Evolutionary conservation across 73 alveolate genomes (phyloP), one percentile per base, ranked within the genome.

Genomic region (Paramecium caudatum): DNA sequence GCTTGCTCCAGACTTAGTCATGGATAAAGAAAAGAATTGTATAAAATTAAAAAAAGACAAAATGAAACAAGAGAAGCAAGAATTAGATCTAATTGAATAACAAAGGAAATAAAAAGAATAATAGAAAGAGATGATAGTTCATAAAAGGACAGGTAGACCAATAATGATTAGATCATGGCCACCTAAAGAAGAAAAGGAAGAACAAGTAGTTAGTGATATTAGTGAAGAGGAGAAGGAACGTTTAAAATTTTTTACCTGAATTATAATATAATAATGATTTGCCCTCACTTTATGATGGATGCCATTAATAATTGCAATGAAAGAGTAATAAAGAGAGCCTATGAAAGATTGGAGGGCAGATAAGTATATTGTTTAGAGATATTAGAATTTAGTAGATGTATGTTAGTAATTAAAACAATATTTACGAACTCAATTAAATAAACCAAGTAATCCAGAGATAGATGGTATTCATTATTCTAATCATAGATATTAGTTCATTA

Each of bases 81-180:
- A 68, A 68, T n/a, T 25, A 37, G 84, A 68, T 68, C 13, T 34
- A 25, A 37, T 34, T 4, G 61, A 68, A 43, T 17, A 25, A 43
- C 10, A 68, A 30, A 68, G 37, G 15, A 68, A 68, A 32, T 68
- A 68, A 9, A 7, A 68, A 32, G 84, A 68, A 13, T 17, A 68
- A 68, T 68, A 68, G 37, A 68, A 30, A 68, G 84, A 68, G 34
- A 34, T 68, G 10, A 68, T 37, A 10, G 37, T 68, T 37, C 15
- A 68, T 32, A 37, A 34, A 16, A 0, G 84, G 34, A 12, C 0
- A 17, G 84, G 61, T 3, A 68, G 84, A 33, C 84, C 84, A 9
- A 68, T 68, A 0, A 68, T 68, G 84, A 37, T 68, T 0, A 68
- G 84, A 68, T 68, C 84, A 68, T 68, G 84, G 84, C 84, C 84